Base-by-base conservation (phyloP, 768 basidiomycete species). In the Russula sp. region DNA sequence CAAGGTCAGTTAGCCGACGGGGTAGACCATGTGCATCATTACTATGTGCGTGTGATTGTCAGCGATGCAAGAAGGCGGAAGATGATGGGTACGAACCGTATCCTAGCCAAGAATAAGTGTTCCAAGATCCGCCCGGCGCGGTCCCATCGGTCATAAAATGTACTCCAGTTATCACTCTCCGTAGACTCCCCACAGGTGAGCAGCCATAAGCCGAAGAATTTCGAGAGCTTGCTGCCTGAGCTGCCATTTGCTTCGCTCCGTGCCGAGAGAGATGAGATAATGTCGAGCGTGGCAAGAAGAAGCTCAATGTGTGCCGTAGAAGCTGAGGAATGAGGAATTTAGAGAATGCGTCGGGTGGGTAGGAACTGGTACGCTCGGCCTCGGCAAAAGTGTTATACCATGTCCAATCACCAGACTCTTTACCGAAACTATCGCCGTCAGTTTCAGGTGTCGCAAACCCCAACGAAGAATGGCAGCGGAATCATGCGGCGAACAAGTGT, bases 391-490 rank as follows among this genome's bases (percentile, higher is more conserved):
- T 70, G 42, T 74, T 76, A 73, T 92, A 92, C 91, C 91, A 92
- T 3, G 74, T 75, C 71, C 83, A 82, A 44, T 73, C 68, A 5
- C 67, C 65, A 11, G 64, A 66, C 52, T 81, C 78, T 50, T 80
- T 83, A 32, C 88, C 89, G 66, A 91, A 89, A 18, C 76, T 77
- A 24, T 76, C 74, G 5, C 81, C 80, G 32, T 87, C 83, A 92
- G 76, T 32, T 83, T 77, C 50, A 92, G 77, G 71, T 92, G 90
- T 34, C 90, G 85, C 32, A 92, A 73, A 40, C 82, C 88, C 91
- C 91, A 92, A 50, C 91, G 85, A 20, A 92, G 78, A 18, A 92
- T 87, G 28, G 90, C 85, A 18, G 91, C 89, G 53, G 90, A 79
- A 71, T 92, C 91, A 60, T 92, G 86, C 1, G 88, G 83, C 38